Evolutionary conservation across 208 protist genomes (phyloP), one percentile per base, ranked within the genome.

Genomic region (Sergeia podlipaevii): DNA sequence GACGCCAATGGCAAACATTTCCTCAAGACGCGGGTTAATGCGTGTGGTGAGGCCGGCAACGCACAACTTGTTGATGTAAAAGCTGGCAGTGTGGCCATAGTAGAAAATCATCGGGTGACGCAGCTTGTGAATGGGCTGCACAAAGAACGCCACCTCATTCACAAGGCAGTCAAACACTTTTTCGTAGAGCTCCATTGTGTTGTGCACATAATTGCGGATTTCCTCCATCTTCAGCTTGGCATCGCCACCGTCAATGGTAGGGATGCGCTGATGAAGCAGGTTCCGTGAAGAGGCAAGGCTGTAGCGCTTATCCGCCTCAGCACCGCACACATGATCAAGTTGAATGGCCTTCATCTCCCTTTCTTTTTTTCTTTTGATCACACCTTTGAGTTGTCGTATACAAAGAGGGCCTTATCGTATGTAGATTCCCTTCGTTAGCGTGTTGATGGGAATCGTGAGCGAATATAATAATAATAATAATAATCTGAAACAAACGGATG

Each of bases 71-170:
- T 98, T 98, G 52, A 98, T 94, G 63, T 97, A 98, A 57, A 98
- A 96, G 30, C 68, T 69, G 1, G 95, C 95, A 0, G 96, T 95
- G 75, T 99, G 97, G 18, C 90, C 93, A 52, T 96, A 97, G 78
- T 99, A 99, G 69, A 98, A 99, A 47, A 98, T 97, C 48, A 97
- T 84, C 0, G 95, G 95, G 54, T 97, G 97, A 37, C 97, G 89
- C 41, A 98, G 89, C 56, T 88, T 84, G 64, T 98, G 89, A 20
- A 90, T 55, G 0, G 89, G 86, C 32, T 55, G 72, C n/a, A 90
- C 68, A 18, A 84, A 80, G 62, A 96, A 97, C 28, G 79, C 79
- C 44, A 93, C 87, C 39, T 94, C 89, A 18, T 43, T 55, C n/a
- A 56, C 39, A 15, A 94, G 59, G 53, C 70, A 75, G 21, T 87